These are phyloP conservation scores for Pyrenochaeta sp. DNA, from an alignment of 2,329 filamentous ascomycete species.

Conservation along the genomic window DNA sequence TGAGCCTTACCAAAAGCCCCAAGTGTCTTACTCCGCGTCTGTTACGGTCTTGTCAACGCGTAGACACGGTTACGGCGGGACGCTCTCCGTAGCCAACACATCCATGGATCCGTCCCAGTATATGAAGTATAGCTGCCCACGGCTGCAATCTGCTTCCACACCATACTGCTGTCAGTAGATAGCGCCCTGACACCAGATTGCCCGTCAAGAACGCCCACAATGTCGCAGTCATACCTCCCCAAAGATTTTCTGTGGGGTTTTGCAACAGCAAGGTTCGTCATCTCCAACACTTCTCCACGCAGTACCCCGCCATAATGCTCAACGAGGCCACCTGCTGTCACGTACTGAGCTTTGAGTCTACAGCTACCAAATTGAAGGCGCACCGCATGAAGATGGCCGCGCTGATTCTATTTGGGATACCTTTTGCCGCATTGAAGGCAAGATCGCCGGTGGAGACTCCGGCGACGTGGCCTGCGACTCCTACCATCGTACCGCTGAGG, in stretches of 20 bases:
- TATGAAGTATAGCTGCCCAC: constrained; percentile 42
- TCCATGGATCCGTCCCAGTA: constrained; percentile 27
- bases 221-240: constrained; percentile 49
- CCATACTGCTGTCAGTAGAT: constrained; percentile 13
- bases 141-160: constrained; percentile 11
- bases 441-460: constrained; percentile 79
- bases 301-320: constrained; percentile 31
- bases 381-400: constrained; percentile 76
- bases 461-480: constrained; percentile 86
- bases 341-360: constrained; percentile 30
- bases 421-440: constrained; percentile 82
- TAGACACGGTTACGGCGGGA: constrained; percentile 48
- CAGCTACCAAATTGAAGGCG: constrained; percentile 90
- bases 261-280: constrained; percentile 52
- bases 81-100: constrained; percentile 42
- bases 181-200: constrained; percentile 12
- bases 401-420: constrained; percentile 88
- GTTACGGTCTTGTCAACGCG: constrained; percentile 37
- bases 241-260: constrained; percentile 54
- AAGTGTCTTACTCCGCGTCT: constrained; percentile 35
- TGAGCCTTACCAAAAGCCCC: constrained; percentile 26
- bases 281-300: constrained; percentile 24
- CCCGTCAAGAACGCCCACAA: constrained; percentile 23
- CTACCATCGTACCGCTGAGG: constrained; percentile 80
- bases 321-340: constrained; percentile 7